Percentiles rank a stretch among this genome's conserved stretches.
Evolutionary conservation across 371 early-diverging fungal species (phyloP).

Genomic region (Vairimorpha apis): DNA sequence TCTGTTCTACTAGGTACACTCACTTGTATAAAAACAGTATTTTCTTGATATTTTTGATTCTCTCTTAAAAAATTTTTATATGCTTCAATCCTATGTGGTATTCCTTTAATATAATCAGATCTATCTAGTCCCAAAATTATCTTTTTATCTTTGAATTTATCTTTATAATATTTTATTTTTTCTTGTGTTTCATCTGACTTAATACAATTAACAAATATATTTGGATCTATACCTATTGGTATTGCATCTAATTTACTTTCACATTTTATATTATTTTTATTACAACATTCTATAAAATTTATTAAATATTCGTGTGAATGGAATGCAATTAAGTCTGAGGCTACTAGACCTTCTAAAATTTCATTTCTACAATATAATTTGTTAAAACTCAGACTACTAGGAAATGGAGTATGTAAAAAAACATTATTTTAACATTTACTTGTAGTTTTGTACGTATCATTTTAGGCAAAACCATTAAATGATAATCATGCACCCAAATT

Average conservation of each 20-base stretch:
- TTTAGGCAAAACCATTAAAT: slow-evolving; percentile 85
- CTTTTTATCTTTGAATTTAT: slow-evolving; percentile 75
- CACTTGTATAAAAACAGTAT: slow-evolving; percentile 80
- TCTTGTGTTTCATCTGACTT: slow-evolving; percentile 67
- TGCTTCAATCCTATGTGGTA: slow-evolving; percentile 92
- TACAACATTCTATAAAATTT: slow-evolving; percentile 88
- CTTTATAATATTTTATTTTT: slow-evolving; percentile 71
- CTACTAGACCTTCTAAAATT: slow-evolving; percentile 78
- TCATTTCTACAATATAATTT: slow-evolving; percentile 79
- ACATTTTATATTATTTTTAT: slow-evolving; percentile 51
- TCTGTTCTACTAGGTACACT: slow-evolving; percentile 85
- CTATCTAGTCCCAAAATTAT: slow-evolving; percentile 95
- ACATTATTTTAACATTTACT: slow-evolving; percentile 79
- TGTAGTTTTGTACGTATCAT: slow-evolving; percentile 69
- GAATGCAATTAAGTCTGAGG: slow-evolving; percentile 84
- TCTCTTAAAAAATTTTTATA: slow-evolving; percentile 78
- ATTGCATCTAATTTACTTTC: slow-evolving; percentile 65
- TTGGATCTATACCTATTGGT: slow-evolving; percentile 98
- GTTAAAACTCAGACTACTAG: slow-evolving; percentile 81
- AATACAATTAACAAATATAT: slow-evolving; percentile 73
- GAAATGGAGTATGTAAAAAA: slow-evolving; percentile 98
- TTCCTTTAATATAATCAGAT: slow-evolving; percentile 98
- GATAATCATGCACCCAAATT: slow-evolving; percentile 99
- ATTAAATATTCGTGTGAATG: slow-evolving; percentile 96
- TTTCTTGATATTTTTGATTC: slow-evolving; percentile 83